Evolutionary conservation across 352 stramenopile genomes (phyloP).

Genomic region (Pilasporangium apinafurcum): DNA sequence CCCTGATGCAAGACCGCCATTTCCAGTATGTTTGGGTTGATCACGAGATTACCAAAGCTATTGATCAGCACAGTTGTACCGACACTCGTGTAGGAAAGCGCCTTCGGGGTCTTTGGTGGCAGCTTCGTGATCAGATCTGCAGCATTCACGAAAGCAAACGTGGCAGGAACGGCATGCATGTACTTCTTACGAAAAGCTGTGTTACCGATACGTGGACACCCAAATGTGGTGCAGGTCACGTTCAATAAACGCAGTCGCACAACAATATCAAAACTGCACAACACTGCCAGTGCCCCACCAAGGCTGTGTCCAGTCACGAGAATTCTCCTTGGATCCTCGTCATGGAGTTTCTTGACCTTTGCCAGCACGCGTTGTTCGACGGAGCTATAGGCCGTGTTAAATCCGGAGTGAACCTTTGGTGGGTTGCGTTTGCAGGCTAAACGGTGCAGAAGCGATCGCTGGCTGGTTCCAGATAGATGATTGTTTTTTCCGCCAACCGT

Average conservation of each 20-base stretch:
- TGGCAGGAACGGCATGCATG: constrained; percentile 18
- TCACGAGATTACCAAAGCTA: constrained; percentile 32
- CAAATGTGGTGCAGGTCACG: constrained; percentile 33
- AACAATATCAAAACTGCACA: constrained; percentile 35
- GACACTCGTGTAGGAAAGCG: constrained; percentile 29
- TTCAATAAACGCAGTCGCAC: constrained; percentile 16
- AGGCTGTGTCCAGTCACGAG: constrained; percentile 33
- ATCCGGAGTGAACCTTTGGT: constrained; percentile 34
- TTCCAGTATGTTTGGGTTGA: constrained; percentile 33
- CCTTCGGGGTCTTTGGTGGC: constrained; percentile 26
- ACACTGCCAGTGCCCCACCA: constrained; percentile 26
- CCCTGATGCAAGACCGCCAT: constrained; percentile 25
- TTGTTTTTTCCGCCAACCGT: no score
- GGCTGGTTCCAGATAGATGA: no score
- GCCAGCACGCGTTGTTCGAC: constrained; percentile 22
- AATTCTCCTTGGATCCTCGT: constrained; percentile 13
- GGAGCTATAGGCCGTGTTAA: constrained; percentile 28
- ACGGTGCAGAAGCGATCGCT: constrained; percentile 16
- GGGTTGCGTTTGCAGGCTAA: constrained; percentile 21
- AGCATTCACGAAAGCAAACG: constrained; percentile 36
- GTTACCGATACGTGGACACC: constrained; percentile 30
- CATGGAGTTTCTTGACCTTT: constrained; percentile 10
- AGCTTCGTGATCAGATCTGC: constrained; percentile 34
- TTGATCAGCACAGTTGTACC: constrained; percentile 30
- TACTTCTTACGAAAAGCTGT: constrained; percentile 32